Base-by-base conservation (phyloP, 371 early-diverging fungal genomes). In the Mucor circinelloides region DNA sequence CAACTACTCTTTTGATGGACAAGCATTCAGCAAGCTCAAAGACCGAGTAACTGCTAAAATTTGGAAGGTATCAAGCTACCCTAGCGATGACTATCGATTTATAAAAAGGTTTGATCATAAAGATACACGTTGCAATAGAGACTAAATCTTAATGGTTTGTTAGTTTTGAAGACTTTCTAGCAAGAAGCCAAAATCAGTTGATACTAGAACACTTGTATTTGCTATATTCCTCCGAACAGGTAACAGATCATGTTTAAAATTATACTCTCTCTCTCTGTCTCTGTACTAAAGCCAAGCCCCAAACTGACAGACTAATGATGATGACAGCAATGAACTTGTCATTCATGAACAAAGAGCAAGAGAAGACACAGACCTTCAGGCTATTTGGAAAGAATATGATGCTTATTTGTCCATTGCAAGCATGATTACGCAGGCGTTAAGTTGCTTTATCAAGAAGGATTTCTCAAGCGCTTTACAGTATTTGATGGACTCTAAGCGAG, bases 321-420 rank as follows among this genome's bases (percentile, higher is more conserved):
- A 27, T 28, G 30, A 4, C 12, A 32, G 32, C 9, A 25, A 57
- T 44, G 38, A 46, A 15, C 28, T 46, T 36, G 30, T 28, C 2
- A 42, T 69, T 0, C 31, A 74, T 23, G 74, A 70, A 59, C 38
- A 52, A 23, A 38, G 42, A 21, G 59, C 74, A 1, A 60, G 46
- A 61, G 10, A 52, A 21, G 71, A 74, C 27, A 56, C 34, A 2
- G 67, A 70, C 3, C 52, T 75, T 30, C 30, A 52, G 12, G 28
- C 32, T 8, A 46, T 73, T 17, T 78, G 74, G 69, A 7, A 50
- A 9, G 69, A 76, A 60, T 78, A 73, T 38, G 69, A 76, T 5
- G n/a, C 42, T 15, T 78, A 70, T 32, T 25, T 63, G 10, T 15
- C 15, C 0, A 60, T 78, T 23, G 75, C 63, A 13, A 25, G 50